A percentile compares a stretch with the other conserved stretches of the same genome.
Evolutionary conservation across 306 rosid species (phyloP).

Genomic region (Leucaena leucocephala): DNA sequence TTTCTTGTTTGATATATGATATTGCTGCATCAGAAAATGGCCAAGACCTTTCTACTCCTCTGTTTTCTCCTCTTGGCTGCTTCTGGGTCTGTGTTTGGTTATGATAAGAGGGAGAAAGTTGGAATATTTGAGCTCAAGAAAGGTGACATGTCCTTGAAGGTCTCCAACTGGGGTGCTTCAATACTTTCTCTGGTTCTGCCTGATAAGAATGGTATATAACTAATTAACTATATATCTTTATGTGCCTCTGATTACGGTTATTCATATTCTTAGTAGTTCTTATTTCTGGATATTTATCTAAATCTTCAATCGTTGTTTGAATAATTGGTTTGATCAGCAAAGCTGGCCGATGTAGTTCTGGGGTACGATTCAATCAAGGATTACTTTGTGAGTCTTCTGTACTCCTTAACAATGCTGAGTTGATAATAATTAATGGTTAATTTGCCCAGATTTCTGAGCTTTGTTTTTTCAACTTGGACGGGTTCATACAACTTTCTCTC

Average conservation of each 20-base stretch:
- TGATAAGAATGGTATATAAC: slow-evolving; percentile 41
- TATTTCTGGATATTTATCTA: background rate
- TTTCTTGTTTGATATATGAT: background rate
- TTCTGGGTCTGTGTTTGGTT: slow-evolving; percentile 37
- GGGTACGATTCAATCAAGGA: slow-evolving; percentile 72
- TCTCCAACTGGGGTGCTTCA: slow-evolving; percentile 56
- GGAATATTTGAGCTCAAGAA: slow-evolving; percentile 48
- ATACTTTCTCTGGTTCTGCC: slow-evolving; percentile 46
- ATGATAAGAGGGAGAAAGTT: slow-evolving; percentile 23
- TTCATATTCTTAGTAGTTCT: background rate
- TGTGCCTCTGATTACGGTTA: background rate
- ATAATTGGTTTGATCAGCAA: slow-evolving; percentile 50
- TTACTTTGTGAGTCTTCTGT: slow-evolving; percentile 44
- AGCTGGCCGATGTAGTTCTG: slow-evolving; percentile 74
- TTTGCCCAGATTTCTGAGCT: background rate
- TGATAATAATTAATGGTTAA: too few species aligned
- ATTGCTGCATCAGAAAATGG: slow-evolving; percentile 14
- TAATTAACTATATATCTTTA: too few species aligned
- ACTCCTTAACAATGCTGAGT: background rate
- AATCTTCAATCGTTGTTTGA: slow-evolving; percentile 3
- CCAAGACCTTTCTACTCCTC: slow-evolving; percentile 22
- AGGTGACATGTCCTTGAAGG: slow-evolving; percentile 45
- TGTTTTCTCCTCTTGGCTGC: slow-evolving; percentile 28
- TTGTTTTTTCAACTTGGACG: slow-evolving; percentile 20
- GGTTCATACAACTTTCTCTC: background rate